phyloP scores from a whole-genome alignment of 805 yeast species.

The Saccharomycopsis javanensis region DNA sequence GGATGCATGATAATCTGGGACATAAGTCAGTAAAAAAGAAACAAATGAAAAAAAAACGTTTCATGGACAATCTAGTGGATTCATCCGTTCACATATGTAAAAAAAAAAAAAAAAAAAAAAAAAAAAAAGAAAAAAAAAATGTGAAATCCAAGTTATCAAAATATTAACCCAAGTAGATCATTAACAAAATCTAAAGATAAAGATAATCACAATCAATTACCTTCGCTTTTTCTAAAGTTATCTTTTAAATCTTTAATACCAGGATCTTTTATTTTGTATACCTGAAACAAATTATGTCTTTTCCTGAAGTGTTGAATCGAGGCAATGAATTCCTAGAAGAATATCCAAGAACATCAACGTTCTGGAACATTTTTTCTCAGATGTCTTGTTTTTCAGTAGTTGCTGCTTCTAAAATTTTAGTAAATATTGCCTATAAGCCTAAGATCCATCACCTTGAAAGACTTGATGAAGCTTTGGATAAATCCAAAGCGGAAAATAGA shows the following conservation, averaged over 20 bases:
- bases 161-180: no score
- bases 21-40: no score
- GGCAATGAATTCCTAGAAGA: constrained; percentile 63
- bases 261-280: no score
- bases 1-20: no score
- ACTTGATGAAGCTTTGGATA: constrained; percentile 53
- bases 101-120: not conserved
- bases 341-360: constrained; percentile 46
- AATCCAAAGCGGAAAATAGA: constrained; percentile 57
- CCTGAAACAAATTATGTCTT: constrained; percentile 53
- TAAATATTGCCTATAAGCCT: constrained; percentile 57
- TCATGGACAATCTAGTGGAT: not conserved
- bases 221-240: not conserved
- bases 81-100: not conserved
- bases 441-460: constrained; percentile 50
- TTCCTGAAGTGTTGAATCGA: constrained; percentile 53
- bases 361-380: constrained; percentile 64
- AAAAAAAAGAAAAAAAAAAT: no score
- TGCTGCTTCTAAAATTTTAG: constrained; percentile 49
- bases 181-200: no score
- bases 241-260: no score
- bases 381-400: constrained; percentile 61
- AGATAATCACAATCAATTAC: not conserved
- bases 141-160: no score
- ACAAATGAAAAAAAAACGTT: not conserved